Percentiles rank a stretch among this genome's conserved stretches.
phyloP scores from a whole-genome alignment of 2,329 filamentous ascomycete species.

The Scedosporium minutisporum region DNA sequence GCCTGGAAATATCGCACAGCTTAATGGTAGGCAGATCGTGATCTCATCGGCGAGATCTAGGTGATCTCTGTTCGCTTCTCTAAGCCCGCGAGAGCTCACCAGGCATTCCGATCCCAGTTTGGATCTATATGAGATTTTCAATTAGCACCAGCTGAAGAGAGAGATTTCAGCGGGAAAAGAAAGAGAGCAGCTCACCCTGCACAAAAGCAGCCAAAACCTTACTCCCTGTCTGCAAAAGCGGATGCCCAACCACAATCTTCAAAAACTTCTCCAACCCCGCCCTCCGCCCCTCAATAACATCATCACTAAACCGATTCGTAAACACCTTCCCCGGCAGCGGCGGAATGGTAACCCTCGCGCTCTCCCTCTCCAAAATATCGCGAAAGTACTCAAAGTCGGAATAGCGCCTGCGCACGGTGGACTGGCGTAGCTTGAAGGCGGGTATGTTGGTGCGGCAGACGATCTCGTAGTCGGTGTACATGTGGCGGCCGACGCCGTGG shows the following conservation, averaged over 20 bases:
- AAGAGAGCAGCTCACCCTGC: slow-evolving; percentile 54
- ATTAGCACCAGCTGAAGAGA: neutral
- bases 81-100: slow-evolving; percentile 40
- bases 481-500: slow-evolving; percentile 84
- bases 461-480: slow-evolving; percentile 99
- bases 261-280: slow-evolving; percentile 91
- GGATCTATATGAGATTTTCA: slow-evolving; percentile 43
- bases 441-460: slow-evolving; percentile 97
- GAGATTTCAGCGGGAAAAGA: neutral
- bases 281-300: slow-evolving; percentile 90
- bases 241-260: slow-evolving; percentile 95
- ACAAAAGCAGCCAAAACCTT: slow-evolving; percentile 95
- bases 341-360: slow-evolving; percentile 87
- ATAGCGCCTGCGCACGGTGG: slow-evolving; percentile 83
- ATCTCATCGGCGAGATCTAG: neutral
- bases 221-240: slow-evolving; percentile 90
- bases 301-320: slow-evolving; percentile 94
- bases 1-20: neutral
- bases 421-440: slow-evolving; percentile 90
- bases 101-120: slow-evolving; percentile 85
- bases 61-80: neutral
- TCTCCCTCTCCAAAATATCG: slow-evolving; percentile 94
- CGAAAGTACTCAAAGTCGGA: slow-evolving; percentile 98
- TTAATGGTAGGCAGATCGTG: neutral
- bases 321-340: slow-evolving; percentile 96